Evolutionary conservation across 192 early-diverging fungal species (phyloP).

Genomic region (Chytriomyces sp.): DNA sequence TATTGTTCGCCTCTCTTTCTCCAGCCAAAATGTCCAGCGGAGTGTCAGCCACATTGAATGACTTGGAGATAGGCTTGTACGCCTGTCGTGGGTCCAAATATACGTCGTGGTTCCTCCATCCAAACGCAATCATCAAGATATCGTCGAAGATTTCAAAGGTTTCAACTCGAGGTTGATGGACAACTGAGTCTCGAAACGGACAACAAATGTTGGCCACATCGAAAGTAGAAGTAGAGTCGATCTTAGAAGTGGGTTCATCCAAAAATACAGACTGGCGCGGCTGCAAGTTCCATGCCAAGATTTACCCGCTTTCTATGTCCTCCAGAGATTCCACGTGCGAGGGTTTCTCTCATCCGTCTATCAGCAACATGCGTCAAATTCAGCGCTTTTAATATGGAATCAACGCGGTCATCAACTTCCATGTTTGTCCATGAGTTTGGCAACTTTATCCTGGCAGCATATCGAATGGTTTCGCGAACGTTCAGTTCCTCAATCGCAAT

Average conservation of each 20-base stretch:
- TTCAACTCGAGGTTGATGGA: constrained; percentile 76
- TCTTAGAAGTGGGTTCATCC: constrained; percentile 78
- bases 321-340: constrained; percentile 75
- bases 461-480: constrained; percentile 72
- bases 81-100: constrained; percentile 52
- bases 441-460: constrained; percentile 76
- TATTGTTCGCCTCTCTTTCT: not conserved
- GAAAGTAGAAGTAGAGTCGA: constrained; percentile 64
- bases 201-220: constrained; percentile 76
- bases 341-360: constrained; percentile 67
- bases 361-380: constrained; percentile 68
- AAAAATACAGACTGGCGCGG: constrained; percentile 80
- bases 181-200: constrained; percentile 76
- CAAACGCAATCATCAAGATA: constrained; percentile 71
- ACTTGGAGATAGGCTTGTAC: constrained; percentile 26
- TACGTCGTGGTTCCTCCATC: constrained; percentile 77
- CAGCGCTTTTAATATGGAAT: constrained; percentile 20
- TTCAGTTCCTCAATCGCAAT: constrained; percentile 49
- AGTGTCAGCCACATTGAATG: constrained; percentile 30
- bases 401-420: constrained; percentile 69
- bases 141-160: constrained; percentile 85
- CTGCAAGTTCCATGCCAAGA: constrained; percentile 80
- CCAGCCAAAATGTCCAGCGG: constrained; percentile 36
- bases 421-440: constrained; percentile 59
- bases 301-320: constrained; percentile 84